Percentiles rank a stretch among this genome's conserved stretches.
Conservation (phyloP, 2,329 filamentous ascomycete genomes). For the Scytalidium lignicola region DNA sequence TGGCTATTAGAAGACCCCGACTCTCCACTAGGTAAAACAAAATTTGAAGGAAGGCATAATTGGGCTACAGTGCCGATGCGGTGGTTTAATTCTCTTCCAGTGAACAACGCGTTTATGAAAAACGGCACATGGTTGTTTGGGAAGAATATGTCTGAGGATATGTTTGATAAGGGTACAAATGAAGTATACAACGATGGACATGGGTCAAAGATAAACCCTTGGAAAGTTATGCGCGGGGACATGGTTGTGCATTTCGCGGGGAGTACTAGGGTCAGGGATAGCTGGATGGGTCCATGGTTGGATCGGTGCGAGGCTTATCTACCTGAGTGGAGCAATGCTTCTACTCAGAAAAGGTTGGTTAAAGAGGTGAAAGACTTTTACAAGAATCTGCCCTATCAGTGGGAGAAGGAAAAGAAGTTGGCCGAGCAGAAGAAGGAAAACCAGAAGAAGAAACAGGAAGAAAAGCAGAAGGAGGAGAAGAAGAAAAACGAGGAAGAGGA, state of each 20-base stretch:
- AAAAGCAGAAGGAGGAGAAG: slow-evolving; percentile 7
- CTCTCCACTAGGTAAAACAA: slow-evolving; percentile 20
- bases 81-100: slow-evolving; percentile 30
- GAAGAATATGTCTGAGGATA: slow-evolving; percentile 20
- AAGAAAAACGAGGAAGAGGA: slow-evolving; percentile 8
- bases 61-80: slow-evolving; percentile 28
- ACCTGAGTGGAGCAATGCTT: slow-evolving; percentile 26
- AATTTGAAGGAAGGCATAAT: slow-evolving; percentile 19
- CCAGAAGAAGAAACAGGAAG: neutral
- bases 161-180: slow-evolving; percentile 26
- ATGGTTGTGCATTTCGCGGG: slow-evolving; percentile 27
- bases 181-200: slow-evolving; percentile 24
- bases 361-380: slow-evolving; percentile 18
- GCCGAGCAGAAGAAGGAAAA: neutral
- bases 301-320: slow-evolving; percentile 22
- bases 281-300: slow-evolving; percentile 28
- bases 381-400: slow-evolving; percentile 6
- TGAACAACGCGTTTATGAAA: slow-evolving; percentile 27
- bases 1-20: slow-evolving; percentile 19
- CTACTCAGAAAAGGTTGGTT: slow-evolving; percentile 10
- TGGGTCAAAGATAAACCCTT: slow-evolving; percentile 18
- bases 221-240: slow-evolving; percentile 29
- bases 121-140: slow-evolving; percentile 25
- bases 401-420: slow-evolving; percentile 8
- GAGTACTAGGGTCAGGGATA: slow-evolving; percentile 24